phyloP scores from a whole-genome alignment of 2,329 filamentous ascomycete genomes.

The Pseudomassariella vexata region DNA sequence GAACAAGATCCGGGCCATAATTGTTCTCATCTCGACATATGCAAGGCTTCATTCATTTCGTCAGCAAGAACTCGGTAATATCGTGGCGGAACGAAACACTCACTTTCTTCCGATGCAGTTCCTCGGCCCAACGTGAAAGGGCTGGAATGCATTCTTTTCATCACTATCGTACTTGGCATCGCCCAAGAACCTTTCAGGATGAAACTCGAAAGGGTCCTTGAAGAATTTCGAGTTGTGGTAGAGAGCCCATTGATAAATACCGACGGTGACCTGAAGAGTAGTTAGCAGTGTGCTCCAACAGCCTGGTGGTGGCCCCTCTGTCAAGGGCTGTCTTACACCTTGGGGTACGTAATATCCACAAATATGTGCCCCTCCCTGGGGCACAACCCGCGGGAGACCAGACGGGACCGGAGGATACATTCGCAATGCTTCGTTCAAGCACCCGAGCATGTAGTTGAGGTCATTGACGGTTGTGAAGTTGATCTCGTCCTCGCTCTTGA shows the following conservation, averaged over 20 bases:
- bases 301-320: too few species aligned
- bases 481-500: constrained; percentile 30
- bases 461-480: constrained; percentile 21
- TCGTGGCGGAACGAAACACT: not conserved
- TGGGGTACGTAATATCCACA: constrained; percentile 11
- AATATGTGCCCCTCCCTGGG: constrained; percentile 13
- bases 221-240: constrained; percentile 36
- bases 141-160: constrained; percentile 4
- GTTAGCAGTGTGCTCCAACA: too few species aligned
- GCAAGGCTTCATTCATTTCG: not conserved
- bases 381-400: constrained; percentile 11
- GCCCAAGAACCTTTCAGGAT: constrained; percentile 9
- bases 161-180: constrained; percentile 6
- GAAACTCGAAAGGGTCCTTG: constrained; percentile 35
- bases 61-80: not conserved
- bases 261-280: constrained; percentile 26
- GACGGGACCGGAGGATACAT: constrained; percentile 27
- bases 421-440: constrained; percentile 33
- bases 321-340: too few species aligned
- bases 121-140: constrained; percentile 6
- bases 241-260: constrained; percentile 36
- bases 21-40: constrained; percentile 1
- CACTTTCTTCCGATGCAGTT: constrained; percentile 8
- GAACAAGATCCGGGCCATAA: not conserved
- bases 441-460: constrained; percentile 31